Conservation (phyloP, 176 grass and related monocot species). For the Ensete ventricosum region DNA sequence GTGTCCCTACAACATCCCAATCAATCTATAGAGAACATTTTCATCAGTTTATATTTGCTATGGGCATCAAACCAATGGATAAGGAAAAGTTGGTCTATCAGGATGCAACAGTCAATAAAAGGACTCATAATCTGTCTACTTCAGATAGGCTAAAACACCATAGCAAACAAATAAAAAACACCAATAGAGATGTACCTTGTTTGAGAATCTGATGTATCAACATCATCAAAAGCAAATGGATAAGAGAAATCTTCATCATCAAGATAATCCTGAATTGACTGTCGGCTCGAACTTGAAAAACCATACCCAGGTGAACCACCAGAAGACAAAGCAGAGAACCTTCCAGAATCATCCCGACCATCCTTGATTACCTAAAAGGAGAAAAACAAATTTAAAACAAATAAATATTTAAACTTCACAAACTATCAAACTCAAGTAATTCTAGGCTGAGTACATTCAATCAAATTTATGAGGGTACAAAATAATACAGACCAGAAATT, state of each 20-base stretch:
- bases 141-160: neutral
- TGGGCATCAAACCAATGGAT: neutral
- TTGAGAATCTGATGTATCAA: slow-evolving; percentile 63
- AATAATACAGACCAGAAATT: neutral
- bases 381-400: neutral
- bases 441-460: neutral
- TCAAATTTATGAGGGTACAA: neutral
- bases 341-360: slow-evolving; percentile 81
- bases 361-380: slow-evolving; percentile 41
- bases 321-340: slow-evolving; percentile 73
- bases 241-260: slow-evolving; percentile 62
- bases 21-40: neutral
- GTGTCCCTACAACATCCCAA: neutral
- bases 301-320: slow-evolving; percentile 59
- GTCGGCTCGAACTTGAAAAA: slow-evolving; percentile 80
- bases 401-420: neutral
- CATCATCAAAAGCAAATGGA: slow-evolving; percentile 90
- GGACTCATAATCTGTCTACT: neutral
- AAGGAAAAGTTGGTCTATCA: neutral
- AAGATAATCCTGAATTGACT: slow-evolving; percentile 64
- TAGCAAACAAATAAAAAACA: neutral
- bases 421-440: neutral
- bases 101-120: neutral
- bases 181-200: slow-evolving; percentile 43
- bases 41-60: neutral